phyloP scores from a whole-genome alignment of 345 rosid genomes.

The Reutealis trisperma region DNA sequence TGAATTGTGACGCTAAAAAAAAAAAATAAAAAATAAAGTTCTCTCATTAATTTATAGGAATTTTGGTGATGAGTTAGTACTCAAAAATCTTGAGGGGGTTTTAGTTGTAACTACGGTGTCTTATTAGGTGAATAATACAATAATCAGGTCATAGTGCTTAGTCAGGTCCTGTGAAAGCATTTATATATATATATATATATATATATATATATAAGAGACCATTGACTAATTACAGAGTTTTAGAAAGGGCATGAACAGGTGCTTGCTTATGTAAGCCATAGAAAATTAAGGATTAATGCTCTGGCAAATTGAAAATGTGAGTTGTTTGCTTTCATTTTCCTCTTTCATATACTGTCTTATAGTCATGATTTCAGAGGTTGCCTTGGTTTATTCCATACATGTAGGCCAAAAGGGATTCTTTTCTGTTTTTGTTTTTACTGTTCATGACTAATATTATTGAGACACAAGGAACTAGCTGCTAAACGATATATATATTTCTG shows the following conservation, averaged over 20 bases:
- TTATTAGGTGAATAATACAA: neutral
- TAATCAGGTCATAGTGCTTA: neutral
- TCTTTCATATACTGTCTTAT: no score
- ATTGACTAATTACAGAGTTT: neutral
- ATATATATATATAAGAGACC: neutral
- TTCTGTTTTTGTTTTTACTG: no score
- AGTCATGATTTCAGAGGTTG: neutral
- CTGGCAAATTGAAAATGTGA: neutral
- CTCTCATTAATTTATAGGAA: no score
- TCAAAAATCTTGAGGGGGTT: no score
- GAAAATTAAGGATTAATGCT: neutral
- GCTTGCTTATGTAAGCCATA: neutral
- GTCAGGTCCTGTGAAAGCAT: neutral
- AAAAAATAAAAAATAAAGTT: no score
- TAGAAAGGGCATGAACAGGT: neutral
- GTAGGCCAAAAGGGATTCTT: neutral
- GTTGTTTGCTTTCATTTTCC: conserved; percentile 10
- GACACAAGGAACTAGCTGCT: no score
- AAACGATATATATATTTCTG: no score
- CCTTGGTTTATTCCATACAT: conserved; percentile 1
- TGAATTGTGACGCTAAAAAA: no score
- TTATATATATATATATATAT: neutral
- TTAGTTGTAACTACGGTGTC: neutral
- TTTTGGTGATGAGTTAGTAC: no score
- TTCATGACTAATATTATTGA: no score